Conservation (phyloP, 129 eudicot genomes). For the Flaveria trinervia region DNA sequence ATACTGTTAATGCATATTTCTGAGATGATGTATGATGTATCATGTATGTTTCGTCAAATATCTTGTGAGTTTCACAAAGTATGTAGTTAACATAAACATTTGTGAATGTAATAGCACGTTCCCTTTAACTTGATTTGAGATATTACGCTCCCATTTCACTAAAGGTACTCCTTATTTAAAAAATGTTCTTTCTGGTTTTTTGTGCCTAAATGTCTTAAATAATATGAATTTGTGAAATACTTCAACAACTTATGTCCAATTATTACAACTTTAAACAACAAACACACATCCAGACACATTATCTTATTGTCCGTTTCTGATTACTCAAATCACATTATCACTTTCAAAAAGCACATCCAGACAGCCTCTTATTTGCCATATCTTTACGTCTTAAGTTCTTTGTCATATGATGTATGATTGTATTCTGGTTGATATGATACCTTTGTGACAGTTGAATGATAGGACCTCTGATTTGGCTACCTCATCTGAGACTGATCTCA, state of each 20-base stretch:
- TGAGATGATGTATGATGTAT: neutral
- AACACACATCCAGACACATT: neutral
- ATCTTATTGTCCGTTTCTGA: neutral
- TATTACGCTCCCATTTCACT: neutral
- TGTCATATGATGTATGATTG: constrained; percentile 11
- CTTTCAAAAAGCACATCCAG: neutral
- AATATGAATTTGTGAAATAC: neutral
- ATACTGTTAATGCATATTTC: neutral
- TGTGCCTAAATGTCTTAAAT: neutral
- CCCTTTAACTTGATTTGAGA: neutral
- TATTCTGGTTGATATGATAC: constrained; percentile 16
- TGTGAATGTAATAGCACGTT: neutral
- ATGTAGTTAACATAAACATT: neutral
- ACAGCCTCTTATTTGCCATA: neutral
- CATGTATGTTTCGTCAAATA: constrained; percentile 8
- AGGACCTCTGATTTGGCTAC: constrained; percentile 69
- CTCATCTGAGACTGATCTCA: constrained; percentile 62
- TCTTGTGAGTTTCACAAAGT: no score
- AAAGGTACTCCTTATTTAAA: neutral
- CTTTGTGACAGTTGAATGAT: constrained; percentile 53
- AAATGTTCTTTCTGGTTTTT: neutral
- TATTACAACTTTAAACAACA: neutral
- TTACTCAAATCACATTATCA: neutral
- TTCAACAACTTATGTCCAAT: neutral
- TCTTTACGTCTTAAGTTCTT: neutral